Evolutionary conservation across 345 rosid genomes (phyloP).

Genomic region (Adansonia digitata): DNA sequence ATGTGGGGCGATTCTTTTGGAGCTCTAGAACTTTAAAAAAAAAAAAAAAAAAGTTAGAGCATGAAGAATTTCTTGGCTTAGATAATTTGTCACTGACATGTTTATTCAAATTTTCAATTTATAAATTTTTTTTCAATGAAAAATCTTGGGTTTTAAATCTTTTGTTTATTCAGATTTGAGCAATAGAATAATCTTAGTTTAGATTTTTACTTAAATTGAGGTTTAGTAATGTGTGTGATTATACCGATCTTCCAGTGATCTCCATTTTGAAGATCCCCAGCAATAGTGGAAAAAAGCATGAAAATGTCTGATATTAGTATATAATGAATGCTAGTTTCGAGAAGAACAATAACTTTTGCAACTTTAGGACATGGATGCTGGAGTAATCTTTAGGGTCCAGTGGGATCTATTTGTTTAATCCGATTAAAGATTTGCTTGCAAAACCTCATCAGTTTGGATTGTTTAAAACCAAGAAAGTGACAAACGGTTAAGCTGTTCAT

Average conservation of each 20-base stretch:
- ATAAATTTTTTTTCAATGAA: background rate
- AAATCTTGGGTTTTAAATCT: background rate
- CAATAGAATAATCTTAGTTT: background rate
- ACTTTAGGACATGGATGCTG: background rate
- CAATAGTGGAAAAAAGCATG: background rate
- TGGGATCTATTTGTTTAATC: background rate
- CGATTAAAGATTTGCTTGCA: background rate
- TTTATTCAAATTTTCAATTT: slow-evolving; percentile 11
- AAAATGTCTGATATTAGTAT: background rate
- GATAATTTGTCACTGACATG: background rate
- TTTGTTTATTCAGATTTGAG: background rate
- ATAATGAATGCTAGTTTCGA: slow-evolving; percentile 3
- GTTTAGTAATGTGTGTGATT: background rate
- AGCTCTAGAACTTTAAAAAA: slow-evolving; percentile 22
- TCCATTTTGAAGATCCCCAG: slow-evolving; percentile 29
- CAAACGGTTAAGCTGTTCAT: too few species aligned
- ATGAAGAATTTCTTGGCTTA: background rate
- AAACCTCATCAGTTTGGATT: background rate
- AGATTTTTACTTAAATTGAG: background rate
- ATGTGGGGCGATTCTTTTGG: slow-evolving; percentile 40
- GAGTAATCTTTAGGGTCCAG: background rate
- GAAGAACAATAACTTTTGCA: background rate
- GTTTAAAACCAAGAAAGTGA: background rate
- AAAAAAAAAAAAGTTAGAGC: background rate
- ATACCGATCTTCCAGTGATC: slow-evolving; percentile 11